Evolutionary conservation across 2,329 filamentous ascomycete genomes (phyloP).

Genomic region (Onygenales sp.): DNA sequence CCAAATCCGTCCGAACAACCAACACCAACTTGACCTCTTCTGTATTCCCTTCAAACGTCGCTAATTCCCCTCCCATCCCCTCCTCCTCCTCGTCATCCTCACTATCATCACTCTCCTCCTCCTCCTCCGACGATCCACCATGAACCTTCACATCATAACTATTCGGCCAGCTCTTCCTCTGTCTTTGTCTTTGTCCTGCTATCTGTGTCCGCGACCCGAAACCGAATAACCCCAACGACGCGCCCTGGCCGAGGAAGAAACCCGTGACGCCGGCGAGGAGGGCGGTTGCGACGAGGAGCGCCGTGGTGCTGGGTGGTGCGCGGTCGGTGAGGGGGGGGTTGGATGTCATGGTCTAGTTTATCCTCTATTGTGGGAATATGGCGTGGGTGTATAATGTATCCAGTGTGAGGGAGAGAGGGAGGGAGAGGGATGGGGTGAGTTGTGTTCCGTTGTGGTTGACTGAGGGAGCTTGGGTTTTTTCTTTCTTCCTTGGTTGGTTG

Average conservation of each 20-base stretch:
- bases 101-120: slow-evolving; percentile 21
- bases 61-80: slow-evolving; percentile 43
- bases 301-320: slow-evolving; percentile 43
- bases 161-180: slow-evolving; percentile 9
- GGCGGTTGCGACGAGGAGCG: slow-evolving; percentile 62
- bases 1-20: slow-evolving; percentile 84
- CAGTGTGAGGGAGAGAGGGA: background rate
- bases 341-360: slow-evolving; percentile 4
- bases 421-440: background rate
- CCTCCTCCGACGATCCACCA: slow-evolving; percentile 30
- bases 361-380: too few relatives aligned
- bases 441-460: background rate
- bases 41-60: slow-evolving; percentile 40
- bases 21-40: slow-evolving; percentile 94
- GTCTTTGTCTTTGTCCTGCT: slow-evolving; percentile 22
- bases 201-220: slow-evolving; percentile 38
- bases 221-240: slow-evolving; percentile 61
- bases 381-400: too few relatives aligned
- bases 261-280: slow-evolving; percentile 66
- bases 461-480: too few relatives aligned
- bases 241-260: slow-evolving; percentile 59
- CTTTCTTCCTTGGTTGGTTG: too few relatives aligned
- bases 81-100: slow-evolving; percentile 53
- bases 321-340: slow-evolving; percentile 19
- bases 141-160: slow-evolving; percentile 45